phyloP scores from a whole-genome alignment of 2,329 filamentous ascomycete species.

The Talaromyces piceae region DNA sequence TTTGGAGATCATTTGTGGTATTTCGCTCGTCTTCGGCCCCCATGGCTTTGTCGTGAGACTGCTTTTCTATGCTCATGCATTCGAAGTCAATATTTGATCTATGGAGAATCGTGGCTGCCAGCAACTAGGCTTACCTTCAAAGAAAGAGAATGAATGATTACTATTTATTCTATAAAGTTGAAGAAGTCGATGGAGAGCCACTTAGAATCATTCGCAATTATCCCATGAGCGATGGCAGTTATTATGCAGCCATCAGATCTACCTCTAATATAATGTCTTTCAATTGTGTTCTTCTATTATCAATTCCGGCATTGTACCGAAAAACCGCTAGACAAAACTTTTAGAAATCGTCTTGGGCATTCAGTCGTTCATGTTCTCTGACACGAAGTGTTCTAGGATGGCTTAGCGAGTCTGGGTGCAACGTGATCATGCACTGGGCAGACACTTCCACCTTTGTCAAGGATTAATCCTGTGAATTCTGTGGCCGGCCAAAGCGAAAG shows the following conservation, averaged over 20 bases:
- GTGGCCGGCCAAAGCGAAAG: conserved; percentile 13
- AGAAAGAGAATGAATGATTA: conserved; percentile 17
- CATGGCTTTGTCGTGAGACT: conserved; percentile 18
- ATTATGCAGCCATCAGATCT: conserved; percentile 12
- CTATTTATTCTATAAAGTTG: conserved; percentile 18
- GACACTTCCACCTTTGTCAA: conserved; percentile 19
- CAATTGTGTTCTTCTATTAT: conserved; percentile 17
- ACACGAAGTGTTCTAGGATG: conserved; percentile 10
- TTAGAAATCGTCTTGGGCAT: conserved; percentile 10
- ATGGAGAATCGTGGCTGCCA: conserved; percentile 17
- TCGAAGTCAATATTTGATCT: conserved; percentile 16
- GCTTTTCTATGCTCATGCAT: conserved; percentile 18
- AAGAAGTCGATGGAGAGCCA: conserved; percentile 13
- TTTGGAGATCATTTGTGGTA: conserved; percentile 15
- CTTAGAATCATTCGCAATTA: conserved; percentile 13
- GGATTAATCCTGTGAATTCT: conserved; percentile 15
- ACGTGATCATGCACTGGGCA: conserved; percentile 18
- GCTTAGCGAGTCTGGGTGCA: conserved; percentile 17
- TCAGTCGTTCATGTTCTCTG: not conserved
- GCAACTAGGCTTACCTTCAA: conserved; percentile 16
- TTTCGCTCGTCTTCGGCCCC: conserved; percentile 16
- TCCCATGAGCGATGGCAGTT: conserved; percentile 12
- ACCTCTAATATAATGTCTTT: conserved; percentile 17
- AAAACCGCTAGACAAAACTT: conserved; percentile 17
- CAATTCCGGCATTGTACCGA: conserved; percentile 17